Evolutionary conservation across 2,329 filamentous ascomycete genomes (phyloP), one percentile per base, ranked within the genome.

Genomic region (Cytospora chrysosperma): DNA sequence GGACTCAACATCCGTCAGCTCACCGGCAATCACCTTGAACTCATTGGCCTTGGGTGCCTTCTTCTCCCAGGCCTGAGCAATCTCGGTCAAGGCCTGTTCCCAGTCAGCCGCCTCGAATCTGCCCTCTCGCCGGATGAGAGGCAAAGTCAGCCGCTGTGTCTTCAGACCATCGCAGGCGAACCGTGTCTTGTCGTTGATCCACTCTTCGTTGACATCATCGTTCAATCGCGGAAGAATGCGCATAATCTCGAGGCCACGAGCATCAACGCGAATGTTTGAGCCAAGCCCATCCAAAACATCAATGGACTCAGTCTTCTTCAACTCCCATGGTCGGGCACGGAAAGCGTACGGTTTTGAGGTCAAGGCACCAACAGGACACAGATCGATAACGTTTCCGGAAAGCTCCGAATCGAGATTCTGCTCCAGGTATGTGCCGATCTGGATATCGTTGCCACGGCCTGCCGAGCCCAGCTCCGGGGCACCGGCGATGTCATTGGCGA

Each of bases 321-420:
- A 81, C 76, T 99, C 95, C 95, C 95, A 99, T 3, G 95, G 95
- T 70, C 95, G 88, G 63, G 94, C 93, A 71, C 93, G 90, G 87
- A 98, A 99, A 50, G 95, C 95, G 73, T 98, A 98, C 57, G 95
- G 95, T 82, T 98, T 99, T 9, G 94, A 97, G 40, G 93, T 96
- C 65, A 99, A 86, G 62, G 95, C 95, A 77, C 95, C 95, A 64
- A 99, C 95, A 65, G 95, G 95, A 83, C 95, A 99, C 59, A 99
- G 88, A 75, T 99, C 95, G 76, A 98, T 97, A 70, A 99, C 91
- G 77, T 99, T 99, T 72, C 90, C 95, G 61, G 95, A 99, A 74
- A 99, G 81, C 78, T 99, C 95, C 8, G 93, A 91, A 78, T 97
- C 91, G 67, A 99, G 86, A 73, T 93, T 95, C 76, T 90, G 88